Base-by-base conservation (phyloP, 306 rosid species). In the Coriaria nepalensis region DNA sequence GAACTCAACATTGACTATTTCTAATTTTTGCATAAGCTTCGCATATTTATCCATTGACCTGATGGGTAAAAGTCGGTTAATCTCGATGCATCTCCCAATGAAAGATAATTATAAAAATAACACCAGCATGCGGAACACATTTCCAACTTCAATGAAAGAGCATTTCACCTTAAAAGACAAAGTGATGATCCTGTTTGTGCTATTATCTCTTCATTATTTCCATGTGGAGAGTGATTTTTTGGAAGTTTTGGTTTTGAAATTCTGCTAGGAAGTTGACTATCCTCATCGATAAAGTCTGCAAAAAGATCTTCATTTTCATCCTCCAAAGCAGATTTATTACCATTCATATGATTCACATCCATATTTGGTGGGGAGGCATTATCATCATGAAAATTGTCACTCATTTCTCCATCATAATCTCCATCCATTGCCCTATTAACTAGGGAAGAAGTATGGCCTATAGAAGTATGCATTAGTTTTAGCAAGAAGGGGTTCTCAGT, bases 221-320 rank as follows among this genome's bases (percentile, higher is more conserved):
- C 73, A 53, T 66, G 53, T 46, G 75, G 55, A 45, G 72, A 68
- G 50, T 68, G 47, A 49, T 44, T 75, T 73, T 69, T 73, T 38
- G 75, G 51, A 59, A 10, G 73, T 63, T 50, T 45, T 35, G 85
- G 76, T 60, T 69, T 79, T 1, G 80, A 79, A 77, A 71, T 73
- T 57, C 98, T 73, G 75, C 98, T 92, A 10, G 98, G 98, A 39
- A 92, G 84, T 68, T 92, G 98, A 75, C 96, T 92, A 63, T 92
- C 98, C 74, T 92, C 98, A 67, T 92, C 98, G 47, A 92, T 92
- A 50, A 92, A 92, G 68, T 92, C 98, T n/a, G 98, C 98, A 59
- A 85, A 82, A 75, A 92, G 96, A 70, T 92, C 96, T 72, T 92
- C 98, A 66, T 79, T 69, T 75, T 92, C 98, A 45, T 85, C 96